Base-by-base conservation (phyloP, 805 yeast genomes). In the Yamadazyma ubonensis region DNA sequence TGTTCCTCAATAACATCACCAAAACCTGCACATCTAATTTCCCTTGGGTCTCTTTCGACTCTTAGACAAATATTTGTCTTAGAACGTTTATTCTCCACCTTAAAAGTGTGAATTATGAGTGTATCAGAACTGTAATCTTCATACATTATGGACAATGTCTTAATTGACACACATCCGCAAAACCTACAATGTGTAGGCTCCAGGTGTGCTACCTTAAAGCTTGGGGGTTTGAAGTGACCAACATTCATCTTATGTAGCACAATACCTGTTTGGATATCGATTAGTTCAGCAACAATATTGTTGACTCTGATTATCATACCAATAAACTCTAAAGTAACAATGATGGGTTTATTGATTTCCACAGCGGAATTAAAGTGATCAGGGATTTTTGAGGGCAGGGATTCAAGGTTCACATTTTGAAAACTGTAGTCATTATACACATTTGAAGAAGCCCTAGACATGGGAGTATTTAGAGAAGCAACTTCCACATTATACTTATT, bases 1-100 rank as follows among this genome's bases (percentile, higher is more conserved):
- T 78, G 83, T 36, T 77, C 79, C 53, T 87, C 95, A 14, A 74
- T 69, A 6, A 79, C 87, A 1, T 83, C 77, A 39, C 81, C 86
- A 56, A 88, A 85, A 19, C 96, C 96, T 29, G 84, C 70, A 63
- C 96, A 88, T 66, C 96, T 77, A 27, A 86, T 86, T 62, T 88
- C 96, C 52, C 95, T 75, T 2, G 91, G 87, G 61, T 88, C 96
- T 75, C 96, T 83, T 61, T 88, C 96, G 28, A 86, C 95, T 60
- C 96, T 77, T 40, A 88, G 62, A 59, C 96, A 88, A 29, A 88
- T 88, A 49, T 78, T 82, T 41, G 78, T 83, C 53, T 85, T 84
- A 7, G 95, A 88, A 42, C 81, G 71, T 54, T 83, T 84, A 25
- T 47, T 50, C 44, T 81, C 86, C 33, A 82, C 77, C 31, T 76